Base-by-base conservation (phyloP, 306 rosid genomes). In the Cucumis cinereus region DNA sequence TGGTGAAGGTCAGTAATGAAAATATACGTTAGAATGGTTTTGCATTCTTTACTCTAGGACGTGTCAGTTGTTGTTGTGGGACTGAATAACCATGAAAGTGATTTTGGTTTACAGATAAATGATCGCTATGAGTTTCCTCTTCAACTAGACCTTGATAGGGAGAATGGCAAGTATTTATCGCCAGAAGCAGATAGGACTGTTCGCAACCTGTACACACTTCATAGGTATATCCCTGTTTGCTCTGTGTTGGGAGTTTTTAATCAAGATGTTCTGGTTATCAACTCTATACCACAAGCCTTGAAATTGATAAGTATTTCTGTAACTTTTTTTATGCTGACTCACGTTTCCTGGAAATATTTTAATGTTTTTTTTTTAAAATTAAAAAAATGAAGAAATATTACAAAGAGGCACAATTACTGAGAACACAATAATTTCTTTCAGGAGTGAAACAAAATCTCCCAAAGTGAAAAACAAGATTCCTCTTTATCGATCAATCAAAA, bases 61-160 rank as follows among this genome's bases (percentile, higher is more conserved):
- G 15, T 43, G 22, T 50, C 55, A 50, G 16, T 50, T 0, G 16
- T 50, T 50, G 55, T 50, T 50, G 55, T 8, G 8, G 55, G 55
- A 50, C 55, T 50, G n/a, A 50, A 50, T 50, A 50, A 50, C 55
- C n/a, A 50, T 50, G 2, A 50, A 72, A 72, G 76, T 72, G 43
- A 30, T 49, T 53, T 61, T 53, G 41, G 60, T 40, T 75, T 61
- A 43, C 90, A 93, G 96, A 91, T 93, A 77, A 93, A 93, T 79
- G 98, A 93, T 78, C 97, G 96, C 75, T 93, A 93, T 77, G 96
- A 93, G 85, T 93, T 91, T 83, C 98, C 98, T 77, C 86, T 91
- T 83, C 88, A 93, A 80, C 87, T 93, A 69, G 98, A 93, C 90
- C 97, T 93, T 80, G 98, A 93, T 84, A 86, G 91, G 84, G 96